Percentiles rank a stretch among this genome's conserved stretches.
Conservation (phyloP, 495 filamentous ascomycete genomes). For the Patellaria atrata region DNA sequence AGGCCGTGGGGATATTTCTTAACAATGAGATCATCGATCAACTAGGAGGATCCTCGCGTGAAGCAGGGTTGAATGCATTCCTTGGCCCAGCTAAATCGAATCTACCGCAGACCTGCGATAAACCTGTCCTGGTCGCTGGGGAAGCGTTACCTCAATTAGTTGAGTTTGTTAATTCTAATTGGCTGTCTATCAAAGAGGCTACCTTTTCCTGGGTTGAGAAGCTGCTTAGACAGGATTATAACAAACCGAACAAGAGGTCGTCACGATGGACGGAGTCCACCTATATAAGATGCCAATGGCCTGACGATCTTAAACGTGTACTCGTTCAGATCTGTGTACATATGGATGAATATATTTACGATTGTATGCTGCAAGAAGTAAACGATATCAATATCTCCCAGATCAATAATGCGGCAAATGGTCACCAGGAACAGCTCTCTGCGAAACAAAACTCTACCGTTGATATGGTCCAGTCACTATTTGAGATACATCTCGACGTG, state of each 20-base stretch:
- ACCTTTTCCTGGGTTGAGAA: conserved; percentile 21
- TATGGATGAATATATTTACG: conserved; percentile 54
- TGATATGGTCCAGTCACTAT: conserved; percentile 60
- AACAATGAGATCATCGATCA: conserved; percentile 13
- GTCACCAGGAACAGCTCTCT: conserved; percentile 4
- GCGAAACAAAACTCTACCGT: conserved; percentile 15
- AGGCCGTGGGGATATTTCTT: conserved; percentile 9
- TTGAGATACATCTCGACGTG: conserved; percentile 80
- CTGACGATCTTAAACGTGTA: conserved; percentile 53
- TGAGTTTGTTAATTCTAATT: conserved; percentile 19
- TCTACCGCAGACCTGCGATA: conserved; percentile 23
- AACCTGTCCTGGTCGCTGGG: conserved; percentile 11
- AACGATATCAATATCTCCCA: conserved; percentile 25
- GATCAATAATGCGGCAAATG: conserved; percentile 15
- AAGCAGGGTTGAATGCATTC: conserved; percentile 53
- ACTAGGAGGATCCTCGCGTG: conserved; percentile 12
- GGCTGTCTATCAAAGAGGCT: conserved; percentile 22
- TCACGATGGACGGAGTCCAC: conserved; percentile 24
- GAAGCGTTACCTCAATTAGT: conserved; percentile 18
- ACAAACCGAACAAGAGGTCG: neutral
- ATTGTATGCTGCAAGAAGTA: conserved; percentile 35
- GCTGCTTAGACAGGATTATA: conserved; percentile 16
- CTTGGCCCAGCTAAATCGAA: conserved; percentile 61
- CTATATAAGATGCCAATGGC: conserved; percentile 56
- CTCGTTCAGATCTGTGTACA: conserved; percentile 52